phyloP scores from a whole-genome alignment of 129 eudicot genomes.

The Cynara cardunculus region DNA sequence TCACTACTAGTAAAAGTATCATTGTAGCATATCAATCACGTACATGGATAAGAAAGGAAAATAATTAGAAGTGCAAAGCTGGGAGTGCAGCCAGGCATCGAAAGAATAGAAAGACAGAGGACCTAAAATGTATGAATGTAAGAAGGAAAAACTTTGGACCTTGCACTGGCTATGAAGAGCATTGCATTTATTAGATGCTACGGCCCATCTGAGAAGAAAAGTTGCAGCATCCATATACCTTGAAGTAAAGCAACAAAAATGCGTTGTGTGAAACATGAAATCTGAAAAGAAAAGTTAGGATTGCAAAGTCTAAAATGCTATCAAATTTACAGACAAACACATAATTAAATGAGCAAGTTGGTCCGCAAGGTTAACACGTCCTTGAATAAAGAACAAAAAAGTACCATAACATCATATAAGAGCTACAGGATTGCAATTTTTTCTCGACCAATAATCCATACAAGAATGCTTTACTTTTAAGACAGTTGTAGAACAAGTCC shows the following conservation, averaged over 20 bases:
- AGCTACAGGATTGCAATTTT: neutral
- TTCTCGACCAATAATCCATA: neutral
- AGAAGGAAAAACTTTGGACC: constrained; percentile 28
- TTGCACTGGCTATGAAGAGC: constrained; percentile 96
- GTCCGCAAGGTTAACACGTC: neutral
- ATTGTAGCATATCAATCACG: neutral
- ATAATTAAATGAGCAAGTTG: neutral
- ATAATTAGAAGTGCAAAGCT: neutral
- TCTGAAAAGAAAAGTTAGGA: neutral
- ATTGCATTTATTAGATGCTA: constrained; percentile 81
- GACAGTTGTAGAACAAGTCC: neutral
- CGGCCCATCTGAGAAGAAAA: constrained; percentile 68
- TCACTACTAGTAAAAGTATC: neutral
- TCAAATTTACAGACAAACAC: neutral
- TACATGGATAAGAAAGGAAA: neutral
- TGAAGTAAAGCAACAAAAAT: constrained; percentile 13
- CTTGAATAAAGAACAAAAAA: neutral
- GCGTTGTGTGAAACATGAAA: neutral
- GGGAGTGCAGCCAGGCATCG: neutral
- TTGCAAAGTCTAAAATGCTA: constrained; percentile 3
- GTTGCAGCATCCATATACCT: constrained; percentile 91
- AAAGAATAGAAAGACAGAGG: constrained; percentile 2
- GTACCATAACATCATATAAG: neutral
- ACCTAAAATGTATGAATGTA: constrained; percentile 2
- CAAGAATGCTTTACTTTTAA: neutral